These are phyloP conservation scores for Fragilaria radians DNA, from an alignment of 108 stramenopile species.

Conservation along the genomic window DNA sequence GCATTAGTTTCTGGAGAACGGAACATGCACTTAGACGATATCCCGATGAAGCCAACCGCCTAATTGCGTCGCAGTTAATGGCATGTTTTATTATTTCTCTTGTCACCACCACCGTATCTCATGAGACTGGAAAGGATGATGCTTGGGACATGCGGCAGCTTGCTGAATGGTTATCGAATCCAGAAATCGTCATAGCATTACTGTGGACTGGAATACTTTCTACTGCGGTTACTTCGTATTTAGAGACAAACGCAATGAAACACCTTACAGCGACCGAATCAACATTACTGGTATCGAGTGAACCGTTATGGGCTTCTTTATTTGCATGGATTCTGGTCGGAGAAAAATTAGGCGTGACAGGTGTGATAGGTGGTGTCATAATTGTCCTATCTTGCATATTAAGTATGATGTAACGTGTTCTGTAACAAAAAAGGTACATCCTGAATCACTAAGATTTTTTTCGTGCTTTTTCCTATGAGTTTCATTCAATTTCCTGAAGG, in stretches of 20 bases:
- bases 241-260: conserved; percentile 58
- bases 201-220: conserved; percentile 63
- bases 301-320: conserved; percentile 58
- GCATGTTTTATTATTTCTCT: conserved; percentile 28
- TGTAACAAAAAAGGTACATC: too few relatives aligned
- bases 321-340: conserved; percentile 51
- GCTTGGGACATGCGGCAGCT: conserved; percentile 2
- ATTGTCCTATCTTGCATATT: conserved; percentile 28
- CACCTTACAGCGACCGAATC: conserved; percentile 50
- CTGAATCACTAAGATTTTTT: too few relatives aligned
- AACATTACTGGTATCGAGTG: conserved; percentile 64
- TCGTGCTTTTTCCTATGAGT: too few relatives aligned
- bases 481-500: too few relatives aligned
- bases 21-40: conserved; percentile 22
- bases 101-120: conserved; percentile 2
- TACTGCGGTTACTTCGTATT: conserved; percentile 48
- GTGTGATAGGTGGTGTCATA: conserved; percentile 25
- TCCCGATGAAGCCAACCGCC: conserved; percentile 28
- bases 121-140: neutral
- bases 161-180: conserved; percentile 19
- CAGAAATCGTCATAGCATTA: conserved; percentile 24
- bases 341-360: conserved; percentile 29
- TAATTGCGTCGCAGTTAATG: conserved; percentile 52
- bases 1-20: conserved; percentile 60
- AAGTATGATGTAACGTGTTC: too few relatives aligned